Conservation (phyloP, 805 yeast species). For the Lipomyces yamadae region DNA sequence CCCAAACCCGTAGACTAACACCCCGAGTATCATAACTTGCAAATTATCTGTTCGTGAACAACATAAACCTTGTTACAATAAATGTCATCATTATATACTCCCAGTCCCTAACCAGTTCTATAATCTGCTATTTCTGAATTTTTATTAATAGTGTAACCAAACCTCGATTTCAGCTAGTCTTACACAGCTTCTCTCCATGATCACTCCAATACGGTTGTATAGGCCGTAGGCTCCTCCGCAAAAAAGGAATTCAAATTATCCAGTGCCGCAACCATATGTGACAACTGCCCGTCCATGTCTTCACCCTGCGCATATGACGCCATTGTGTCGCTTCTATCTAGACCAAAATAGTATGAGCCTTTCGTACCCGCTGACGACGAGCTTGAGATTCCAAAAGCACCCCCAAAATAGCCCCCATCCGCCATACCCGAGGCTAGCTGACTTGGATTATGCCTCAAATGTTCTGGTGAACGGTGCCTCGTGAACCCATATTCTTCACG, state of each 20-base stretch:
- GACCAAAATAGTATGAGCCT: conserved; percentile 34
- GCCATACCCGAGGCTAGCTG: conserved; percentile 24
- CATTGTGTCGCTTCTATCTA: conserved; percentile 50
- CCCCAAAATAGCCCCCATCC: conserved; percentile 32
- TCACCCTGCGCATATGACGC: conserved; percentile 50
- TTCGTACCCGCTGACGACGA: conserved; percentile 15
- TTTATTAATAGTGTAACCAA: neutral
- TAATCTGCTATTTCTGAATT: neutral
- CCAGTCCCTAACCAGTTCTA: neutral
- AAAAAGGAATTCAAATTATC: conserved; percentile 89
- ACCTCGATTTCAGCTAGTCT: neutral
- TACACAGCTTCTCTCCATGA: conserved; percentile 4
- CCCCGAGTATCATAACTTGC: neutral
- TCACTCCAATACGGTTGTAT: conserved; percentile 29
- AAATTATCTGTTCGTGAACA: neutral
- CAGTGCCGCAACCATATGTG: conserved; percentile 90
- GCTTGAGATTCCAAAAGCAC: conserved; percentile 24
- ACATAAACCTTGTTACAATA: neutral
- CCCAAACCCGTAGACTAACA: neutral
- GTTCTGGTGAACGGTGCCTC: conserved; percentile 6
- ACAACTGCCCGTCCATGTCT: conserved; percentile 73
- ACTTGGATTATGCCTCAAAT: conserved; percentile 2
- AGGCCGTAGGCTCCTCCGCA: conserved; percentile 57
- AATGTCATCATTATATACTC: neutral
- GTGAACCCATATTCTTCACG: conserved; percentile 48